These are phyloP conservation scores for Candida succiphila DNA, from an alignment of 805 yeast genomes.

Conservation along the genomic window DNA sequence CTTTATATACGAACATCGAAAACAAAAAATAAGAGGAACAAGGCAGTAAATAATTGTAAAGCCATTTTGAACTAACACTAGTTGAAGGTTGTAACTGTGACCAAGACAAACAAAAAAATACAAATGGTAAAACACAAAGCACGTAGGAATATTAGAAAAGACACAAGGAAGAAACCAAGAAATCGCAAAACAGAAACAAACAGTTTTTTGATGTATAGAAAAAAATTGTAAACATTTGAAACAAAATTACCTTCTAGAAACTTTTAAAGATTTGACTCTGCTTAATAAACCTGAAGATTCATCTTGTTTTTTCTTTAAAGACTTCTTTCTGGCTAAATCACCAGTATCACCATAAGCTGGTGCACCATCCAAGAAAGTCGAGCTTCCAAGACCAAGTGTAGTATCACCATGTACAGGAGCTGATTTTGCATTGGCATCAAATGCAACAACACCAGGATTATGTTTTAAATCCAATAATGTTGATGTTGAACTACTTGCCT, in stretches of 20 bases:
- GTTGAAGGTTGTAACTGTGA: no score
- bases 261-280: constrained; percentile 86
- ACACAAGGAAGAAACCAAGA: background rate
- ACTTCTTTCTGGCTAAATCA: constrained; percentile 71
- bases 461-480: constrained; percentile 33
- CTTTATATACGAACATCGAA: no score
- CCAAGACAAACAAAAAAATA: no score
- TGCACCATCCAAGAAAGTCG: constrained; percentile 92
- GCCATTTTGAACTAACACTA: no score
- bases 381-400: constrained; percentile 82
- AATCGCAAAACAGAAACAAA: background rate
- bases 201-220: background rate
- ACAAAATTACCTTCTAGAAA: constrained; percentile 30
- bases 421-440: constrained; percentile 63
- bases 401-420: constrained; percentile 76
- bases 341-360: constrained; percentile 51
- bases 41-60: no score
- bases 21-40: no score
- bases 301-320: constrained; percentile 31
- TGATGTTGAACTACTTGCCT: constrained; percentile 15
- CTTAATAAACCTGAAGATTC: constrained; percentile 49
- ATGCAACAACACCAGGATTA: constrained; percentile 44
- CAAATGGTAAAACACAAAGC: no score
- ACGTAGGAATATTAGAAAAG: background rate
- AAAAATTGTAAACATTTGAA: background rate